A percentile compares a stretch with the other conserved stretches of the same genome.
Evolutionary conservation across 495 filamentous ascomycete genomes (phyloP).

Genomic region (Aspergillus baeticus): DNA sequence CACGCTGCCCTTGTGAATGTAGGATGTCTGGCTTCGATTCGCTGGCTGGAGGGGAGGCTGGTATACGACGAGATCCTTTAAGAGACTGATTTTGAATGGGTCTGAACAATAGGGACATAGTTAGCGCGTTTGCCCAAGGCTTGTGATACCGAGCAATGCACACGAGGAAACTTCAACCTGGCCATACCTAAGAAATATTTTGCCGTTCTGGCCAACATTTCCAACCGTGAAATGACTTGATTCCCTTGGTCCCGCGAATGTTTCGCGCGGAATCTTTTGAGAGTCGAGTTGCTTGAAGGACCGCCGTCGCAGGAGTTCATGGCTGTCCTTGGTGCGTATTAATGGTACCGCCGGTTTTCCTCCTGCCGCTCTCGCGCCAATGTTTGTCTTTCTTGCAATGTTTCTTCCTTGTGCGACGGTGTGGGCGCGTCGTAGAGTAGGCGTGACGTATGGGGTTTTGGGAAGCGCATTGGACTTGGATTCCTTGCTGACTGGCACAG

Average conservation of each 20-base stretch:
- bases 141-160: slow-evolving; percentile 5
- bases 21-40: slow-evolving; percentile 37
- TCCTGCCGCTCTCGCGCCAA: slow-evolving; percentile 31
- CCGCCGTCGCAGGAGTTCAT: slow-evolving; percentile 44
- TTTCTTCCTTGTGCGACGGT: slow-evolving; percentile 41
- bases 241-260: slow-evolving; percentile 39
- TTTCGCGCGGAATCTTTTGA: slow-evolving; percentile 30
- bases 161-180: background rate
- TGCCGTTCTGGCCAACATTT: slow-evolving; percentile 90
- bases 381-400: slow-evolving; percentile 29
- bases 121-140: slow-evolving; percentile 21
- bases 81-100: slow-evolving; percentile 47
- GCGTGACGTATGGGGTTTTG: slow-evolving; percentile 23
- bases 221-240: slow-evolving; percentile 88
- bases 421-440: slow-evolving; percentile 40
- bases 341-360: slow-evolving; percentile 34
- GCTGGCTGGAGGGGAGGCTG: slow-evolving; percentile 27
- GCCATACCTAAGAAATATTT: slow-evolving; percentile 88
- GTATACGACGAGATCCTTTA: slow-evolving; percentile 31
- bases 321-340: slow-evolving; percentile 46
- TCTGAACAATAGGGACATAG: slow-evolving; percentile 32
- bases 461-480: slow-evolving; percentile 13
- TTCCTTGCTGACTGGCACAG: slow-evolving; percentile 15
- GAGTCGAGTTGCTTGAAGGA: slow-evolving; percentile 39
- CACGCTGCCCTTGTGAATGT: slow-evolving; percentile 23